Evolutionary conservation across 495 filamentous ascomycete genomes (phyloP).

Genomic region (Aspergillus sclerotiicarbonarius): DNA sequence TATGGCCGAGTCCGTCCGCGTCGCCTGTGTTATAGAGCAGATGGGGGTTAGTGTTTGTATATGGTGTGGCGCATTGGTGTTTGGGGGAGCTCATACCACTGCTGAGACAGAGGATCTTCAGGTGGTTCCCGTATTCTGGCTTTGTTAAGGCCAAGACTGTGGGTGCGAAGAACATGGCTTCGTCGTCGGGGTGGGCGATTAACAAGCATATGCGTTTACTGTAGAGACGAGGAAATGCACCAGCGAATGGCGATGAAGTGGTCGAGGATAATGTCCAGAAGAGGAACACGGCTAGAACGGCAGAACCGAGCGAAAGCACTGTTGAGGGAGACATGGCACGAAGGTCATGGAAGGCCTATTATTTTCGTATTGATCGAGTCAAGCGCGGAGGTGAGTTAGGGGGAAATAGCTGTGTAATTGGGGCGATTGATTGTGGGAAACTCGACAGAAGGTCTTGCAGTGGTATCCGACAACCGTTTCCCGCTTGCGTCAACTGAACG

Average conservation of each 20-base stretch:
- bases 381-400: background rate
- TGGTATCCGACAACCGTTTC: background rate
- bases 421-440: background rate
- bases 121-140: conserved; percentile 73
- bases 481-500: background rate
- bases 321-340: conserved; percentile 18
- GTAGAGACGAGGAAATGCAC: conserved; percentile 64
- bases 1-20: conserved; percentile 81
- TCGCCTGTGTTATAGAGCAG: conserved; percentile 51
- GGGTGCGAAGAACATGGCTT: conserved; percentile 99
- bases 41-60: background rate
- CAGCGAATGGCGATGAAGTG: conserved; percentile 60
- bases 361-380: background rate
- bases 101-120: conserved; percentile 91
- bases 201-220: conserved; percentile 84
- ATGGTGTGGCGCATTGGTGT: background rate
- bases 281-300: conserved; percentile 34
- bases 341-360: background rate
- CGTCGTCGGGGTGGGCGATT: conserved; percentile 96
- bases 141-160: conserved; percentile 76
- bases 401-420: background rate
- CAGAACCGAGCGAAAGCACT: conserved; percentile 31
- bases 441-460: background rate
- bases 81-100: conserved; percentile 53
- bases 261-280: conserved; percentile 52